Conservation (phyloP, 345 rosid genomes). For the Mercurialis annua region DNA sequence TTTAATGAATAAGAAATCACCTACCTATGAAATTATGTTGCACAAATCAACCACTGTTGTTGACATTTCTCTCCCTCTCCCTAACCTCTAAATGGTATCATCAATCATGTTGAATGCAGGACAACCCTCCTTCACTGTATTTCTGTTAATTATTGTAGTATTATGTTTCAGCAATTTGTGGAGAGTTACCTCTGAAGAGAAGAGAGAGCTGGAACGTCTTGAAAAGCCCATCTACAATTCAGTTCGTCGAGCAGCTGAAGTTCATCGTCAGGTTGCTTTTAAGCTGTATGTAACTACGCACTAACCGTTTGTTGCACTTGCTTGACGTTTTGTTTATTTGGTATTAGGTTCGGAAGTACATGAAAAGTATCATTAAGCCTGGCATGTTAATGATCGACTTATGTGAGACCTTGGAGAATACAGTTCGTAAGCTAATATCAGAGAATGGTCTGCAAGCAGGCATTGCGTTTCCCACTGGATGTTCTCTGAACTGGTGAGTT, state of each 20-base stretch:
- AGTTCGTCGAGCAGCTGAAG: slow-evolving; percentile 95
- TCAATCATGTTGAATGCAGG: background rate
- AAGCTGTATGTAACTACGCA: background rate
- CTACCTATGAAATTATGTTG: background rate
- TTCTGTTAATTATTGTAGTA: background rate
- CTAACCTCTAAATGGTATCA: background rate
- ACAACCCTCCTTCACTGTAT: background rate
- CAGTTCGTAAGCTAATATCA: slow-evolving; percentile 81
- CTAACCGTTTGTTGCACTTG: background rate
- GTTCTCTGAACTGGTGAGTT: slow-evolving; percentile 80
- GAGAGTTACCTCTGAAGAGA: slow-evolving; percentile 96
- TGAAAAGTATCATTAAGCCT: slow-evolving; percentile 75
- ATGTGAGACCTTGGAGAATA: slow-evolving; percentile 85
- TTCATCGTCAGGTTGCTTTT: slow-evolving; percentile 80
- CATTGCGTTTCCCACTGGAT: slow-evolving; percentile 98
- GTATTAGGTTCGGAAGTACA: slow-evolving; percentile 72
- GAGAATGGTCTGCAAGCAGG: slow-evolving; percentile 97
- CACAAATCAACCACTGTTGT: background rate
- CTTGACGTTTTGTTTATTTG: slow-evolving; percentile 8
- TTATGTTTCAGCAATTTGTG: slow-evolving; percentile 63
- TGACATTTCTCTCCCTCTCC: background rate
- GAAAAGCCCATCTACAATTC: slow-evolving; percentile 84
- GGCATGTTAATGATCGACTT: slow-evolving; percentile 94
- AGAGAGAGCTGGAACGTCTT: slow-evolving; percentile 84
- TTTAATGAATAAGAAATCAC: background rate